Base-by-base conservation (phyloP, 495 filamentous ascomycete species). In the Daldinia bambusicola region DNA sequence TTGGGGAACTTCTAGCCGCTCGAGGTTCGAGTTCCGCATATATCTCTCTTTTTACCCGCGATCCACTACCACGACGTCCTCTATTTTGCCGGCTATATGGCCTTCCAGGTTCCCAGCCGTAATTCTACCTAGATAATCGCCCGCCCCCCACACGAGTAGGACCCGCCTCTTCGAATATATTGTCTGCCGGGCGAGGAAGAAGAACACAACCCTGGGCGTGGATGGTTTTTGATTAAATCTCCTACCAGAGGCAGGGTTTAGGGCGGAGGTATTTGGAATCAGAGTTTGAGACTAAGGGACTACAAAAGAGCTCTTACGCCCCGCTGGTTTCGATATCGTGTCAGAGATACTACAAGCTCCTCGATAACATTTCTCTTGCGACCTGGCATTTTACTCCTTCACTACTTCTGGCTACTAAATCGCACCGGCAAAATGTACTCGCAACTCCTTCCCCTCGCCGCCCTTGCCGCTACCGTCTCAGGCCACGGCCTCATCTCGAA, bases 401-500 rank as follows among this genome's bases (percentile, higher is more conserved):
- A 26, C 26, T 31, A 13, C 20, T 10, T 26, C 4, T 36, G 26
- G n/a, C 6, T 22, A 60, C 13, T 22, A 32, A 18, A 4, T 12
- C 37, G 5, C 14, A 16, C 20, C 12, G 34, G 18, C 66, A 77
- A 63, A 55, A 78, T 78, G 76, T 61, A 70, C 62, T 43, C 74
- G 5, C 62, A 66, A 63, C 55, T 80, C 37, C 18, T 77, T 62
- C 26, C 77, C 67, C 73, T 89, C 45, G 82, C 84, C 58, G 78
- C 80, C 71, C 75, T 89, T n/a, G 75, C 83, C 68, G 74, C 84
- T 67, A 79, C 86, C 65, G 88, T 81, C 70, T 80, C 84, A 30
- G 85, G 82, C 63, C 90, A 92, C 81, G 90, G 90, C 62, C 86
- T 88, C 70, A 85, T 92, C 70, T 80, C 81, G 52, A 80, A 77